A percentile compares a stretch with the other conserved stretches of the same genome.
Conservation (phyloP, 1,284 basidiomycete species). For the Heimioporus retisporus region DNA sequence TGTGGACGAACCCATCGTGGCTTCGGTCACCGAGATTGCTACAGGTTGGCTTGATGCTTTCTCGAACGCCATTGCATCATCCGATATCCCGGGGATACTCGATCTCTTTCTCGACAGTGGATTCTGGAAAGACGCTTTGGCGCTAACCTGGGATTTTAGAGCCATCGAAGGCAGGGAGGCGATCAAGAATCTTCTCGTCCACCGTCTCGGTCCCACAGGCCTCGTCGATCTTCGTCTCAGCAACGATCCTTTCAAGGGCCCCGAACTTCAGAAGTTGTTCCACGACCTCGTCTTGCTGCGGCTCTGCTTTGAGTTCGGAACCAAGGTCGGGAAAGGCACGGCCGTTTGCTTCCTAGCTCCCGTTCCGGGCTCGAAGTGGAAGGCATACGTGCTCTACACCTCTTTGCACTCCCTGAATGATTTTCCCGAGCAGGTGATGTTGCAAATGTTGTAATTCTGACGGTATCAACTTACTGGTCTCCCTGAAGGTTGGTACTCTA, state of each 20-base stretch:
- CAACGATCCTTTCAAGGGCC: constrained; percentile 25
- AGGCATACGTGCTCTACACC: constrained; percentile 50
- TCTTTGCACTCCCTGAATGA: constrained; percentile 60
- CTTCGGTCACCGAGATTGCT: constrained; percentile 34
- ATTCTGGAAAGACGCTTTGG: constrained; percentile 42
- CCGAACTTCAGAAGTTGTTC: constrained; percentile 34
- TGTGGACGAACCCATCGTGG: constrained; percentile 29
- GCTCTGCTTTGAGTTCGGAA: constrained; percentile 35
- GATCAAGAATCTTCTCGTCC: constrained; percentile 34
- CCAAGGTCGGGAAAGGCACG: constrained; percentile 35
- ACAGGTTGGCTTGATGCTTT: constrained; percentile 45
- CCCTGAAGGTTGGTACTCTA: constrained; percentile 29
- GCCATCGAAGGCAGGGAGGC: constrained; percentile 33
- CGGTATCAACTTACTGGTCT: constrained; percentile 9
- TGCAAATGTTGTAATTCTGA: neutral
- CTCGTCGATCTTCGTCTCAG: constrained; percentile 34
- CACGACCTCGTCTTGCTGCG: constrained; percentile 38
- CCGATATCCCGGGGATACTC: constrained; percentile 34
- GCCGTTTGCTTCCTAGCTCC: constrained; percentile 34
- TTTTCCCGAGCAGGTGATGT: constrained; percentile 49
- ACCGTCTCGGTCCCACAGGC: constrained; percentile 45
- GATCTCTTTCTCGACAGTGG: constrained; percentile 40
- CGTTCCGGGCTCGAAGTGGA: constrained; percentile 31
- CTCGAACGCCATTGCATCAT: constrained; percentile 39
- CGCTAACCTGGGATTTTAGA: constrained; percentile 43